phyloP scores from a whole-genome alignment of 257 asterid species.

The Jacaranda mimosifolia region DNA sequence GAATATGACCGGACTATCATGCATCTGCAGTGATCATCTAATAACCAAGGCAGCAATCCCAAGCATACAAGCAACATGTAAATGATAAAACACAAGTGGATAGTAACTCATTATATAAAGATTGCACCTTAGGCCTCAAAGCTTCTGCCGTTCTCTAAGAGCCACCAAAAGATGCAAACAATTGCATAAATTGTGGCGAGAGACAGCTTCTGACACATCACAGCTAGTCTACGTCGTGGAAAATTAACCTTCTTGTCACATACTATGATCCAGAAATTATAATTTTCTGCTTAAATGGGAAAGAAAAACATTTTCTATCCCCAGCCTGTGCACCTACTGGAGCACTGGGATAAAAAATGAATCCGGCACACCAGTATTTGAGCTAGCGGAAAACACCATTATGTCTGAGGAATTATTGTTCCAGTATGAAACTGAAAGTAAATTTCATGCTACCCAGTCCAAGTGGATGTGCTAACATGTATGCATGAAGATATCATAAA shows the following conservation, averaged over 20 bases:
- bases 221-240: conserved; percentile 7
- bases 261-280: neutral
- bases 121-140: neutral
- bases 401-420: conserved; percentile 2
- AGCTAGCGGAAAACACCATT: neutral
- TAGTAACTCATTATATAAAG: neutral
- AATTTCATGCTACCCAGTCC: neutral
- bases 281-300: neutral
- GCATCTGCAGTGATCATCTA: neutral
- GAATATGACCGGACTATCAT: neutral
- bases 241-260: neutral
- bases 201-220: neutral
- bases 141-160: neutral
- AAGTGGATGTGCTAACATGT: too few species aligned
- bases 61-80: neutral
- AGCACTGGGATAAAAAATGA: neutral
- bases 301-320: neutral
- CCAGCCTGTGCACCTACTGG: neutral
- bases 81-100: too few species aligned
- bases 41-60: conserved; percentile 14
- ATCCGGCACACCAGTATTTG: neutral
- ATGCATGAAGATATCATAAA: too few species aligned
- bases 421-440: neutral
- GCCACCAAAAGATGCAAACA: conserved; percentile 4
- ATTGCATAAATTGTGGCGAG: neutral